phyloP scores from a whole-genome alignment of 352 stramenopile genomes.

The Aphanomyces stellatus region DNA sequence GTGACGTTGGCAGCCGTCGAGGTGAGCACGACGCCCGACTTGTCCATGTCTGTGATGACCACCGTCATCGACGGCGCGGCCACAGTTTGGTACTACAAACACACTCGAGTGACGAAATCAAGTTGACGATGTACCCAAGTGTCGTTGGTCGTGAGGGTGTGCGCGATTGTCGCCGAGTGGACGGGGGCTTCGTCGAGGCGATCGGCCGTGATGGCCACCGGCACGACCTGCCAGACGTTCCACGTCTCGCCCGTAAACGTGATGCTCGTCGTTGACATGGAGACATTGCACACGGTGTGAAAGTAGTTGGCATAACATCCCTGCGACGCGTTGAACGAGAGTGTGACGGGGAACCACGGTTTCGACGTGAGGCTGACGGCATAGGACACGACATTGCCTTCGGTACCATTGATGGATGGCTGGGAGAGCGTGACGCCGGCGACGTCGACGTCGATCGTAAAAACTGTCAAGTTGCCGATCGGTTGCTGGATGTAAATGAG shows the following conservation, averaged over 20 bases:
- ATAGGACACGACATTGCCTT: constrained; percentile 46
- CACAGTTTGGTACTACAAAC: constrained; percentile 8
- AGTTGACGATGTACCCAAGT: neutral
- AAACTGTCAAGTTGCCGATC: constrained; percentile 37
- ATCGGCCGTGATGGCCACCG: constrained; percentile 52
- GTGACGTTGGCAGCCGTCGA: constrained; percentile 30
- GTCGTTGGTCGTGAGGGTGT: constrained; percentile 39
- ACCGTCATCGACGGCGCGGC: constrained; percentile 24
- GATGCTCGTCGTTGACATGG: constrained; percentile 32
- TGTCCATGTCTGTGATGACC: constrained; percentile 53
- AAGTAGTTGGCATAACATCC: constrained; percentile 32
- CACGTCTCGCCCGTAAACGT: constrained; percentile 56
- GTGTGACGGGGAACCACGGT: constrained; percentile 45
- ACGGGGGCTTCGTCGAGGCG: constrained; percentile 42
- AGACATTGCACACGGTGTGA: constrained; percentile 47
- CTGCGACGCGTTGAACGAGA: constrained; percentile 38
- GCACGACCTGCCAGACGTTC: constrained; percentile 51
- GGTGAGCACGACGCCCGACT: constrained; percentile 32
- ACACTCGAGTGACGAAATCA: neutral
- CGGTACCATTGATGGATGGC: constrained; percentile 24
- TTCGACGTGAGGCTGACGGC: constrained; percentile 46
- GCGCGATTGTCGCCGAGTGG: constrained; percentile 41
- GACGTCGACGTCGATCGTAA: constrained; percentile 54
- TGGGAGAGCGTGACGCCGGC: constrained; percentile 49
- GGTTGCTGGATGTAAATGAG: constrained; percentile 48